phyloP scores from a whole-genome alignment of 2,329 filamentous ascomycete genomes.

The Monilinia aucupariae region DNA sequence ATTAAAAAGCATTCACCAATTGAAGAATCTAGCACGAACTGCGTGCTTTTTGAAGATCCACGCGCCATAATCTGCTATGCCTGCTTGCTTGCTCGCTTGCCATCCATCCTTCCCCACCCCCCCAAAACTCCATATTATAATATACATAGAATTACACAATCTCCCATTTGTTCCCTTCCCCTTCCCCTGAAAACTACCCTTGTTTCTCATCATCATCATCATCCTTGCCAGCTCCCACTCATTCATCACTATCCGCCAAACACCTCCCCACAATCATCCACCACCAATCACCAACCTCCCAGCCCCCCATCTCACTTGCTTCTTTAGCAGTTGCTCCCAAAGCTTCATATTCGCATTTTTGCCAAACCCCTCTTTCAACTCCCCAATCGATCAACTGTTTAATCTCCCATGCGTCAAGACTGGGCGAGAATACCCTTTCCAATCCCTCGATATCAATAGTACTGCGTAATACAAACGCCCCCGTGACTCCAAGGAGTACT shows the following conservation, averaged over 20 bases:
- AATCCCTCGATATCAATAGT: slow-evolving; percentile 50
- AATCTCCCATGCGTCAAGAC: slow-evolving; percentile 59
- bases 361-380: slow-evolving; percentile 39
- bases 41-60: background rate
- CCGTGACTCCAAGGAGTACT: slow-evolving; percentile 56
- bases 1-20: background rate
- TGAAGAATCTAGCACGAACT: slow-evolving; percentile 4
- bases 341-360: slow-evolving; percentile 9
- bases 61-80: background rate
- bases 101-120: background rate
- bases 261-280: slow-evolving; percentile 50
- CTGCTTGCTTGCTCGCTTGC: background rate
- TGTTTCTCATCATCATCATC: background rate
- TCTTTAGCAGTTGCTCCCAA: slow-evolving; percentile 1
- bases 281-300: slow-evolving; percentile 58
- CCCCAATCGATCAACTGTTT: slow-evolving; percentile 56
- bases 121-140: background rate
- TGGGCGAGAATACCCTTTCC: slow-evolving; percentile 49
- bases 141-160: background rate
- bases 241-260: slow-evolving; percentile 12
- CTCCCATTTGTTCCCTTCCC: background rate
- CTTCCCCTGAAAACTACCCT: background rate
- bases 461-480: slow-evolving; percentile 57
- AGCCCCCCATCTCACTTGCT: slow-evolving; percentile 37
- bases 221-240: background rate